A percentile compares a stretch with the other conserved stretches of the same genome.
phyloP scores from a whole-genome alignment of 345 rosid genomes.

The Hypericum androsaemum region DNA sequence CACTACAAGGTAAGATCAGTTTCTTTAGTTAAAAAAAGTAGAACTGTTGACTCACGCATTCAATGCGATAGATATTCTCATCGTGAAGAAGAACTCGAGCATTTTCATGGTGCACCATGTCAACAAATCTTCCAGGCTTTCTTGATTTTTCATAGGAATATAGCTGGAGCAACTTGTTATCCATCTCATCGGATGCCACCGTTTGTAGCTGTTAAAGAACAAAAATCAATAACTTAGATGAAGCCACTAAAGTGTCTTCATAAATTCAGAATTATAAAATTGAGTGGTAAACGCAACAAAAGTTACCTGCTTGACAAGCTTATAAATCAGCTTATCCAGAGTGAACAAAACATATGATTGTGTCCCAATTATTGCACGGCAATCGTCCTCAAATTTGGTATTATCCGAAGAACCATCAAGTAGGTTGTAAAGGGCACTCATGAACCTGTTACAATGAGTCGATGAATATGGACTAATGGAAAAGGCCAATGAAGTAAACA shows the following conservation, averaged over 20 bases:
- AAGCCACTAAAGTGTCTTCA: no score
- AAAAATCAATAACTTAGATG: not conserved
- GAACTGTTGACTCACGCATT: conserved; percentile 57
- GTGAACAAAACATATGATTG: conserved; percentile 93
- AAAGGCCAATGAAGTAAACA: not conserved
- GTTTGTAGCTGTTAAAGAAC: conserved; percentile 58
- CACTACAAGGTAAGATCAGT: not conserved
- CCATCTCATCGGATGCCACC: conserved; percentile 77
- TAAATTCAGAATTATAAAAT: not conserved
- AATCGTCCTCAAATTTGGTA: conserved; percentile 92
- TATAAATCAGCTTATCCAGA: conserved; percentile 81
- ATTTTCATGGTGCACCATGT: conserved; percentile 71
- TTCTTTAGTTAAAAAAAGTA: not conserved
- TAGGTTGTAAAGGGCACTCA: conserved; percentile 80
- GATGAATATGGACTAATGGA: conserved; percentile 7
- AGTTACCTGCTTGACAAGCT: conserved; percentile 81
- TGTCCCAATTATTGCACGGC: conserved; percentile 91
- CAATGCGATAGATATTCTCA: conserved; percentile 77
- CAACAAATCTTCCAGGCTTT: conserved; percentile 54
- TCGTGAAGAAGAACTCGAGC: conserved; percentile 78
- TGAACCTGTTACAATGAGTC: conserved; percentile 42
- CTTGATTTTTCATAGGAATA: conserved; percentile 73
- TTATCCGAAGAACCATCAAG: conserved; percentile 93
- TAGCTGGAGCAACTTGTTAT: conserved; percentile 77
- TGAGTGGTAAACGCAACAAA: conserved; percentile 6